phyloP scores from a whole-genome alignment of 1,284 basidiomycete genomes.

The Phenoliferia sp. region DNA sequence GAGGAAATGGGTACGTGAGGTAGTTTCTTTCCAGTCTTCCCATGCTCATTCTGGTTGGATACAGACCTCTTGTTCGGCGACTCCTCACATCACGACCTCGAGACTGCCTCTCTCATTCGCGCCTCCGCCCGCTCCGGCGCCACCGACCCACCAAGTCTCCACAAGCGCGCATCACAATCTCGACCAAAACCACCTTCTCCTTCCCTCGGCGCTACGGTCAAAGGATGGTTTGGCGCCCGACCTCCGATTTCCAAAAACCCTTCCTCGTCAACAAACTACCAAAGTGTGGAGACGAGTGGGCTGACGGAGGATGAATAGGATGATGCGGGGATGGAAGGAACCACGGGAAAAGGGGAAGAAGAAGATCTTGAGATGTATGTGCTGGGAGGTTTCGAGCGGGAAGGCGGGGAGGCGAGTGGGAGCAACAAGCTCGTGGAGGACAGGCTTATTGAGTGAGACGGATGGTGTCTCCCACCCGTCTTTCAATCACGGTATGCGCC shows the following conservation, averaged over 20 bases:
- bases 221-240: not conserved
- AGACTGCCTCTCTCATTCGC: constrained; percentile 3
- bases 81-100: constrained; percentile 3
- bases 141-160: not conserved
- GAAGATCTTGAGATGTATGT: constrained; percentile 1
- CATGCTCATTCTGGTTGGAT: no score
- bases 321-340: not conserved
- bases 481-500: not conserved
- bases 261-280: not conserved
- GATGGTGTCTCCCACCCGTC: not conserved
- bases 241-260: not conserved
- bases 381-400: not conserved
- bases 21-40: not conserved
- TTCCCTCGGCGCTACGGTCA: not conserved
- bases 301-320: not conserved
- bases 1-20: constrained; percentile 48
- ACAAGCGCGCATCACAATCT: not conserved
- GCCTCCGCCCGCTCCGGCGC: not conserved
- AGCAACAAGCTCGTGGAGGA: not conserved
- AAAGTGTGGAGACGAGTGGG: not conserved
- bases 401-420: not conserved
- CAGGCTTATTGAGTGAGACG: not conserved
- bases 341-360: not conserved
- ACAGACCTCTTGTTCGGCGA: constrained; percentile 27
- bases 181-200: not conserved